Evolutionary conservation across 345 rosid genomes (phyloP), one percentile per base, ranked within the genome.

Genomic region (Camelina laxa): DNA sequence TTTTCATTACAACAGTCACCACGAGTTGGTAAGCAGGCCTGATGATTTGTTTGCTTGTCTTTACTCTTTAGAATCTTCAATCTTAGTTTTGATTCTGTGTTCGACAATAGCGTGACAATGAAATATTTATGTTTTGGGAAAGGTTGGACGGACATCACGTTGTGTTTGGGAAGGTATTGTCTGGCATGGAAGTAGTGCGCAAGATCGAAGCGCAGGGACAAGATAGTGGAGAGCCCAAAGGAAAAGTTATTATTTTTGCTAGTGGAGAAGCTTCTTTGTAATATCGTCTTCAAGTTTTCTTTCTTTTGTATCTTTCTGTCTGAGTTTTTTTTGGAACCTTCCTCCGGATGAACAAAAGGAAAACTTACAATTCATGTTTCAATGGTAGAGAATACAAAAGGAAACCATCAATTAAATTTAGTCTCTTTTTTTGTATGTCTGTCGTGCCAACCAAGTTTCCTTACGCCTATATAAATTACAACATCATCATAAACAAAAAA

Each of bases 101-200:
- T 7, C 45, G 2, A 57, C 41, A 17, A 48, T 0, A 27, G 4
- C 48, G 48, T 56, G 64, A 49, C 33, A 20, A 4, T 7, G 54
- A 47, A 13, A 41, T 61, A 14, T 27, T 9, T 41, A 2, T 4
- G 69, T 62, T 60, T 7, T 77, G 64, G 9, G 15, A 42, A 79
- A 95, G 99, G 98, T 82, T 92, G 94, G 94, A 95, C 20, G 97
- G 97, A 6, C 92, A 13, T 47, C 97, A 95, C 27, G 96, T 91
- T 31, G 96, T 95, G 39, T 91, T 95, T 48, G 98, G 99, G 35
- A 89, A 90, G 84, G 99, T 92, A 60, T 47, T 95, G 17, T 80
- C 97, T 1, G 99, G 98, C 22, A 87, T 95, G 96, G 97, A 95
- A 67, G 87, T 90, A 2, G 91, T 92, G 24, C 70, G 67, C 71